Evolutionary conservation across 768 basidiomycete species (phyloP), one percentile per base, ranked within the genome.

Genomic region (Russula abietina): DNA sequence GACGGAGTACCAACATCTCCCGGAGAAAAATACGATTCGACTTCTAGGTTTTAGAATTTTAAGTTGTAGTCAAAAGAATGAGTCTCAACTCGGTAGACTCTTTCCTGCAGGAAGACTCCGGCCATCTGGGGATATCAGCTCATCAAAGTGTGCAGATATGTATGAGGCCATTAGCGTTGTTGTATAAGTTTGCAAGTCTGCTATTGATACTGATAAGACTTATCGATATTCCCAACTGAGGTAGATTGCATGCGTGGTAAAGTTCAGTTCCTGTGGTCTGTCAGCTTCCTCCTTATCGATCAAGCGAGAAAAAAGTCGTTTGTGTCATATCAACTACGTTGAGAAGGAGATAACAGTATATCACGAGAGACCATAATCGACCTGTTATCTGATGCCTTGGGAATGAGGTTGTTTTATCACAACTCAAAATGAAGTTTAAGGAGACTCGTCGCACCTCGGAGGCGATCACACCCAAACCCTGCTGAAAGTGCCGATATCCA

Each of bases 41-140:
- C 43, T 52, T 62, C 61, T 58, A 58, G 45, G 61, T 62, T 62
- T 62, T 52, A 62, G 30, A 45, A 38, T 62, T 62, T 62, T 62
- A 62, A 32, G 61, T 58, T 62, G 22, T 36, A 26, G 49, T 38
- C 8, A 4, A 36, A 26, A 10, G 28, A 33, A 26, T n/a, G 39
- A 32, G 9, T 26, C 41, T 5, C 55, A 33, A 51, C 30, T 51
- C 32, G 50, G 61, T n/a, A 57, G 12, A 50, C 55, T 7, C 43
- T 58, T 52, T 62, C 61, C 39, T 51, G 43, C 6, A 54, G 11
- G 36, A 32, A 54, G 24, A 41, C 52, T 3, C 59, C 46, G n/a
- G 30, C 53, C 28, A 17, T 46, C 43, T 54, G 32, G 8, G 33
- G 26, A 36, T 46, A 43, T 52, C 30, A 33, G 22, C 32, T n/a